Evolutionary conservation across 2,329 filamentous ascomycete genomes (phyloP).

Genomic region (Fusarium circinatum): DNA sequence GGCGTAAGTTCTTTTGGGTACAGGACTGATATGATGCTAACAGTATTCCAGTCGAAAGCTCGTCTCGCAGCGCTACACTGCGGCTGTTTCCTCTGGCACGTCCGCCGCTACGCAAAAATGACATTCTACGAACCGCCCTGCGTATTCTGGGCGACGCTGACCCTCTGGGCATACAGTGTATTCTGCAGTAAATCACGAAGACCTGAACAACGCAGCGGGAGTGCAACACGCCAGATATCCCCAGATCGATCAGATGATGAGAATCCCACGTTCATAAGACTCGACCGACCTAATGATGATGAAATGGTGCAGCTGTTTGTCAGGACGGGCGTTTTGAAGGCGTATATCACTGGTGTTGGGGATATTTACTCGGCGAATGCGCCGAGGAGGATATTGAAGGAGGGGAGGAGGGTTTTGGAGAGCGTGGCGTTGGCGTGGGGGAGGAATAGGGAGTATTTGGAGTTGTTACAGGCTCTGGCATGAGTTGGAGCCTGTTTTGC

Average conservation of each 20-base stretch:
- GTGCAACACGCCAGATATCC: background rate
- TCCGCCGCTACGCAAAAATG: slow-evolving; percentile 55
- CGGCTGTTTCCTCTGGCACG: slow-evolving; percentile 57
- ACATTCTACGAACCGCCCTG: slow-evolving; percentile 54
- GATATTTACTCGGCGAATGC: slow-evolving; percentile 51
- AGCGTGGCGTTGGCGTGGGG: slow-evolving; percentile 31
- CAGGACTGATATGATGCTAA: background rate
- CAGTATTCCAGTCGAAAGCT: slow-evolving; percentile 52
- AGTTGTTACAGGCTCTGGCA: background rate
- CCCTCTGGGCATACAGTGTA: slow-evolving; percentile 53
- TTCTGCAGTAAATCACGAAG: slow-evolving; percentile 15
- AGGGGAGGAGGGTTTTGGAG: slow-evolving; percentile 37
- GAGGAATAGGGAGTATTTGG: slow-evolving; percentile 12
- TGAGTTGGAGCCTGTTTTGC: background rate
- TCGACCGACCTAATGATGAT: slow-evolving; percentile 67
- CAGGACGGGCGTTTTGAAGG: slow-evolving; percentile 59
- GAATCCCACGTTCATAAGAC: slow-evolving; percentile 56
- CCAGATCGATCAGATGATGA: slow-evolving; percentile 3
- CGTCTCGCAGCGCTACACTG: slow-evolving; percentile 57
- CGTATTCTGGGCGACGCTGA: slow-evolving; percentile 52
- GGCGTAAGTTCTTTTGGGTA: slow-evolving; percentile 24
- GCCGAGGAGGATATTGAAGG: slow-evolving; percentile 30
- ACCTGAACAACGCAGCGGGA: background rate
- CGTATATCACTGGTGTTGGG: slow-evolving; percentile 62
- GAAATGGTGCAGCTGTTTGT: slow-evolving; percentile 68